Base-by-base conservation (phyloP, 2,329 filamentous ascomycete genomes). In the Pseudogymnoascus sp. region DNA sequence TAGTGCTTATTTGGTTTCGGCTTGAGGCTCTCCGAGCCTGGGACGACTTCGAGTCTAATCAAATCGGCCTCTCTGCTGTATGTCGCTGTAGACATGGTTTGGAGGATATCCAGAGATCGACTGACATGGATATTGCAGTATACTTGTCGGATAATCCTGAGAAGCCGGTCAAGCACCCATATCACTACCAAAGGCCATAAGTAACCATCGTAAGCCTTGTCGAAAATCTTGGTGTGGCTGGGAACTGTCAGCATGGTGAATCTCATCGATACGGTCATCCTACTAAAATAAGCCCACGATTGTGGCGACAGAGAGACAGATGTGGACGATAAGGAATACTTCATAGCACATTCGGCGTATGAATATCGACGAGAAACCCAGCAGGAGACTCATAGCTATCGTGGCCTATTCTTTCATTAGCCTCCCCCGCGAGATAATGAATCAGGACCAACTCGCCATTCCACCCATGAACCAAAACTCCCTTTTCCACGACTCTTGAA, bases 261-360 rank as follows among this genome's bases (percentile, higher is more conserved):
- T 61, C 19, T 47, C 42, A 47, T 47, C 19, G 19, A 47, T 19
- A 4, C 6, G 42, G 42, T 4, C 42, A 23, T 47, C 42, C 10
- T 47, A 82, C 78, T 78, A 79, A 38, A 81, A 80, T 76, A 84
- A 80, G 0, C 78, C 78, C 33, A 79, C 70, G 0, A 86, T 69
- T 0, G 82, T 70, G 0, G 82, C 70, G 8, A 83, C 70, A 0
- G 84, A 80, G 15, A 86, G 72, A 2, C 76, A 71, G 6, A 85
- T 83, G 64, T 86, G 81, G 0, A 80, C 50, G 11, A 79, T 65
- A 5, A 83, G 70, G 64, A 83, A 83, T 0, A 76, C 23, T 65
- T 84, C 82, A 65, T 84, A 87, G 76, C 0, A 63, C 21, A 42
- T 62, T 40, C 61, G 38, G n/a, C 66, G 65, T 38, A 68, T 38